Base-by-base conservation (phyloP, 805 yeast species). In the Suhomyces sp. region DNA sequence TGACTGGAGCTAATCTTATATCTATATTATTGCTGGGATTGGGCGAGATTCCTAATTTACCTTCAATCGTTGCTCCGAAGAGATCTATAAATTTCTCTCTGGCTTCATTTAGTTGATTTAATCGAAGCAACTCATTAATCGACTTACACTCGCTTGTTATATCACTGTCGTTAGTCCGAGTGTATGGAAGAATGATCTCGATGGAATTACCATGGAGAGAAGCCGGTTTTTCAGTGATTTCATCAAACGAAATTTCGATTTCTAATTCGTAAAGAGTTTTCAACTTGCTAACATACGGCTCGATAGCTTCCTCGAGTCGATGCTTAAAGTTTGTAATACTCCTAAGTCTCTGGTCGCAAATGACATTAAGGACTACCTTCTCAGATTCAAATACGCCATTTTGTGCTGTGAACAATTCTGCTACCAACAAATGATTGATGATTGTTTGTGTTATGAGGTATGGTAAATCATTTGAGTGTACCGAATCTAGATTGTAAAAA, bases 401-500 rank as follows among this genome's bases (percentile, higher is more conserved):
- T 22, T 41, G 12, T 20, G 44, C 44, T 13, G 13, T 22, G 21
- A 31, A 37, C n/a, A 53, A 13, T 39, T 72, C 76, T 2, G 73
- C 57, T 6, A 48, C 49, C 15, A 72, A 44, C n/a, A 74, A 57
- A 52, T 66, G 69, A 29, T 72, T 65, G 12, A 66, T 40, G 4
- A 72, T 53, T 2, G 71, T 64, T 57, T 83, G 86, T 0, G 87
- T 76, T 2, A 84, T 72, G 53, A 75, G 79, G 57, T 76, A 85
- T 1, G 94, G 91, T 37, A 86, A 68, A 55, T 80, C 86, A 57
- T 86, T 86, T 35, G 73, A 69, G 51, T 77, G 77, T 15, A 85
- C 75, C 10, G 81, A 62, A 0, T 68, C 72, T 43, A 75, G 53
- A 10, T 78, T 64, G 58, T 80, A 80, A 51, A 63, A 65, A 29